phyloP scores from a whole-genome alignment of 2,329 filamentous ascomycete genomes.

The Ophiostoma piceae region DNA sequence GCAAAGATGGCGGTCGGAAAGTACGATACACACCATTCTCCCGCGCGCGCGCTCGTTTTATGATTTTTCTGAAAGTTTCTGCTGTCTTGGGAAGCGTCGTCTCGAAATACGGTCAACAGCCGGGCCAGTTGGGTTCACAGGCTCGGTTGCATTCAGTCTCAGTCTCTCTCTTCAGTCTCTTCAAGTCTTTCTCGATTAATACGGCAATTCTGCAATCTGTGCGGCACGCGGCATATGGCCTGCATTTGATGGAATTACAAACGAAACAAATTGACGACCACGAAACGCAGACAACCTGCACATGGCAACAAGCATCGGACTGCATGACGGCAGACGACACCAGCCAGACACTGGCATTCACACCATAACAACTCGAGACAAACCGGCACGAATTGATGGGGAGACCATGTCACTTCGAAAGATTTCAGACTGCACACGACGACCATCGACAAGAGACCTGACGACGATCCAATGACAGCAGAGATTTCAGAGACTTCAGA shows the following conservation, averaged over 20 bases:
- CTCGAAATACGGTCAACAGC: neutral
- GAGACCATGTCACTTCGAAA: neutral
- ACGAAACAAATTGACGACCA: neutral
- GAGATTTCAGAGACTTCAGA: neutral
- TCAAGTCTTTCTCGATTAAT: neutral
- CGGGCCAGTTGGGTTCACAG: neutral
- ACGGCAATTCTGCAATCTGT: neutral
- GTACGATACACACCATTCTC: conserved; percentile 31
- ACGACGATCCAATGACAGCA: neutral
- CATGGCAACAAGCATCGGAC: neutral
- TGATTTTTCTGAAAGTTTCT: conserved; percentile 1
- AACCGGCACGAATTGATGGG: neutral
- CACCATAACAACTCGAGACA: neutral
- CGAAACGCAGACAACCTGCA: neutral
- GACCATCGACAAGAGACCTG: neutral
- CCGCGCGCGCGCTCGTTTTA: neutral
- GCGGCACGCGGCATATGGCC: neutral
- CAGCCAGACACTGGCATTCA: neutral
- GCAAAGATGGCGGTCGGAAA: conserved; percentile 58
- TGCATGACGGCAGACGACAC: neutral
- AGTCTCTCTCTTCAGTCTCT: too few species aligned
- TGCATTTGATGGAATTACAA: neutral
- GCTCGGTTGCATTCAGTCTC: neutral
- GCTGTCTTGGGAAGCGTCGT: conserved; percentile 5
- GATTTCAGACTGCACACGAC: neutral